Base-by-base conservation (phyloP, 192 early-diverging fungal species). In the Backusella westeae region DNA sequence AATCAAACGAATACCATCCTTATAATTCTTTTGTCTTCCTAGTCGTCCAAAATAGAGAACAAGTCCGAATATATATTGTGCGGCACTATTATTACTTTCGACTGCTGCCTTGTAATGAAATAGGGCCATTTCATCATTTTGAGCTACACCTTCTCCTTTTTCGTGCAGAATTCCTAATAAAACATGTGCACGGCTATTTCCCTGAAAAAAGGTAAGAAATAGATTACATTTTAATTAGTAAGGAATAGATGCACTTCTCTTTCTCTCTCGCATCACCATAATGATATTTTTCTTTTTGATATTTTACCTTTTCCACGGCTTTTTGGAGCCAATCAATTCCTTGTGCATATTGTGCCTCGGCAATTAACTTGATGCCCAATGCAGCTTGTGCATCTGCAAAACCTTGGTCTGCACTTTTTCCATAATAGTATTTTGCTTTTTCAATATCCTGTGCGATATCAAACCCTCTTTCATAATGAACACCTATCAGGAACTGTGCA, bases 341-440 rank as follows among this genome's bases (percentile, higher is more conserved):
- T 39, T 79, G 49, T 34, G 35, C 38, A 74, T 75, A 67, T 32
- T 74, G 41, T 1, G 23, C 26, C 35, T 78, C 52, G 32, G 76
- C 74, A 17, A 79, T 21, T 6, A 79, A 65, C 21, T 65, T 38
- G 42, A 75, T 71, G 19, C 82, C 82, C 14, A 83, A 69, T 68
- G 78, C 76, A 70, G 82, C 76, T 71, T 83, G 82, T 38, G 79
- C 80, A 52, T 80, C 79, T 15, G 75, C 42, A 68, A 78, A 77
- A 4, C 41, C 75, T 74, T 82, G 81, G 19, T 77, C 35, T 5
- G 81, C 81, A 72, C 81, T 82, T 38, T 75, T 44, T 21, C 49
- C 19, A 53, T 71, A 82, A 71, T 73, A 78, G 15, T 71, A 41
- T 26, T 72, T 72, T n/a, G 81, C 81, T 49, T 78, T 71, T 34